These are phyloP conservation scores for Boletales sp. DNA, from an alignment of 768 basidiomycete species.

Conservation along the genomic window DNA sequence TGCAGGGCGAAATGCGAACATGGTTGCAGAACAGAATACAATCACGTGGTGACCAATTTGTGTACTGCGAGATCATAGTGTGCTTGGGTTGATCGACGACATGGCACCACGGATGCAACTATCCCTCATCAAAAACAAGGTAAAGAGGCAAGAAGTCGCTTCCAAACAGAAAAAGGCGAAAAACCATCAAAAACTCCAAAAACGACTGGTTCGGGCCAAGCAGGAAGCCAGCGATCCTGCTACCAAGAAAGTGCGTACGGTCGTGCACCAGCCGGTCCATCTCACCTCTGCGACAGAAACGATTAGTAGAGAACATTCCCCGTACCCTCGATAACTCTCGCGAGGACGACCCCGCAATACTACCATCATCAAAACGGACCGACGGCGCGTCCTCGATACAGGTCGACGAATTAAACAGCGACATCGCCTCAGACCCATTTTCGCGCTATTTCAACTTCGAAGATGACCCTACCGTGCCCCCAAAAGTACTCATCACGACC, in stretches of 20 bases:
- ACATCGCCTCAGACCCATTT: slow-evolving; percentile 74
- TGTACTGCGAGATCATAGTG: no score
- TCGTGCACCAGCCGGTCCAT: background rate
- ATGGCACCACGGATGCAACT: slow-evolving; percentile 66
- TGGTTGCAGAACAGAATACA: background rate
- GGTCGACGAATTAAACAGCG: slow-evolving; percentile 60
- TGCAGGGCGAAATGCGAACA: slow-evolving; percentile 23
- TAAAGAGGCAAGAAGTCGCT: slow-evolving; percentile 77
- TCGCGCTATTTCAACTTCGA: slow-evolving; percentile 70
- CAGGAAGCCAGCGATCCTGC: slow-evolving; percentile 72
- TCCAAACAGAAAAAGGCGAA: slow-evolving; percentile 75
- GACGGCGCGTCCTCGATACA: slow-evolving; percentile 34
- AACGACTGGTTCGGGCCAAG: slow-evolving; percentile 74
- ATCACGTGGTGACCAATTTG: slow-evolving; percentile 15
- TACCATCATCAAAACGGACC: slow-evolving; percentile 32
- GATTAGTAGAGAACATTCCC: slow-evolving; percentile 81
- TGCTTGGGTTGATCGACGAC: background rate
- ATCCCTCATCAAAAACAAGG: slow-evolving; percentile 79
- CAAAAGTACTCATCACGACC: slow-evolving; percentile 89
- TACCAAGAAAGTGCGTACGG: slow-evolving; percentile 62
- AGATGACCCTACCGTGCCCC: slow-evolving; percentile 67
- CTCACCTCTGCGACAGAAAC: slow-evolving; percentile 56
- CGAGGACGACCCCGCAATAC: slow-evolving; percentile 61
- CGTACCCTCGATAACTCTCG: slow-evolving; percentile 92
- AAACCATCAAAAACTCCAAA: slow-evolving; percentile 75